Conservation (phyloP, 2,329 filamentous ascomycete species). For the Claviceps humidiphila region DNA sequence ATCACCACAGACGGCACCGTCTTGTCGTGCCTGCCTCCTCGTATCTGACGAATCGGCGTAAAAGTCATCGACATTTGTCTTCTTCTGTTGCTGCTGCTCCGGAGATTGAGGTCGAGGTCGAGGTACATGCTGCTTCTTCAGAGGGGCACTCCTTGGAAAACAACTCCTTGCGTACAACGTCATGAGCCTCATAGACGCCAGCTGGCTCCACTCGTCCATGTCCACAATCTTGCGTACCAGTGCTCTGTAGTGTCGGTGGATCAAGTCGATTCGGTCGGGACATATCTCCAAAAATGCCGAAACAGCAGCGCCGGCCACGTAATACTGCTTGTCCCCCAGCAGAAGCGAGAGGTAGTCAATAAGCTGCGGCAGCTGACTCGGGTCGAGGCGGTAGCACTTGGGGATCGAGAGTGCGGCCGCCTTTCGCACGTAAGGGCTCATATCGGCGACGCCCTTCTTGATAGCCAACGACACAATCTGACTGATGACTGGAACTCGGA, state of each 20-base stretch:
- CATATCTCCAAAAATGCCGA: constrained; percentile 82
- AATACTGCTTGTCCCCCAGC: constrained; percentile 85
- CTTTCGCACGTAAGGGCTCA: constrained; percentile 88
- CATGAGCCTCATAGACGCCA: constrained; percentile 72
- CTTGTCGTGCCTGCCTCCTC: constrained; percentile 23
- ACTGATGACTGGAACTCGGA: constrained; percentile 92
- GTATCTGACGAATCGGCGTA: constrained; percentile 54
- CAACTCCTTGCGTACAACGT: constrained; percentile 74
- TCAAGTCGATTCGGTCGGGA: constrained; percentile 71
- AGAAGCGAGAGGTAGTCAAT: constrained; percentile 68
- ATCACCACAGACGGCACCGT: constrained; percentile 60
- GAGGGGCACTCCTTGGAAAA: constrained; percentile 59
- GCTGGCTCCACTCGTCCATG: constrained; percentile 98
- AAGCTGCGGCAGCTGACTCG: constrained; percentile 70
- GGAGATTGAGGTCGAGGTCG: constrained; percentile 12
- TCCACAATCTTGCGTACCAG: constrained; percentile 86
- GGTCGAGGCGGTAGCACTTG: constrained; percentile 88
- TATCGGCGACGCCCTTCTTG: constrained; percentile 83
- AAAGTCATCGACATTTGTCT: constrained; percentile 51
- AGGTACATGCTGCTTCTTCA: constrained; percentile 27
- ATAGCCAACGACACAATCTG: constrained; percentile 95
- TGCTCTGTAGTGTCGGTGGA: constrained; percentile 79
- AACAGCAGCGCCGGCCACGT: constrained; percentile 88
- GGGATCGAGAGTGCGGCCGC: constrained; percentile 88
- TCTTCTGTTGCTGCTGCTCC: constrained; percentile 10